phyloP scores from a whole-genome alignment of 2,329 filamentous ascomycete genomes.

The Arthrobotrys sphaeroides region DNA sequence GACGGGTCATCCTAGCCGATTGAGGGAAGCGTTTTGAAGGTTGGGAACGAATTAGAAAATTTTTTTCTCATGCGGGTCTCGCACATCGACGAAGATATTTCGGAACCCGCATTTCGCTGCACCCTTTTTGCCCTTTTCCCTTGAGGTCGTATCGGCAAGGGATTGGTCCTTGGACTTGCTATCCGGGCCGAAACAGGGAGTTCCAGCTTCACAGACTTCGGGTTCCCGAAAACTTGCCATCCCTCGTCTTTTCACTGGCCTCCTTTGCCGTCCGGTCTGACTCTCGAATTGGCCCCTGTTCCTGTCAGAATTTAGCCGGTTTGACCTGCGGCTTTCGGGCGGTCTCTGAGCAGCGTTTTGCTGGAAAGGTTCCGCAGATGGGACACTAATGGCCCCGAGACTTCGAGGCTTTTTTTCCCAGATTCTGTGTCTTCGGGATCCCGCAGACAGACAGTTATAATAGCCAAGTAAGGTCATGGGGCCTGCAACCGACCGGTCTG shows the following conservation, averaged over 20 bases:
- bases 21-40: constrained; percentile 42
- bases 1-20: constrained; percentile 50
- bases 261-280: constrained; percentile 17
- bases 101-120: constrained; percentile 35
- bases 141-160: constrained; percentile 43
- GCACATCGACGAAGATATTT: constrained; percentile 51
- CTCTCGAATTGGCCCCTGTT: constrained; percentile 9
- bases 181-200: constrained; percentile 52
- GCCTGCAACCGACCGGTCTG: constrained; percentile 38
- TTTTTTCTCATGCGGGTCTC: constrained; percentile 51
- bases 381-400: constrained; percentile 27
- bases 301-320: constrained; percentile 51
- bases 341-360: constrained; percentile 7
- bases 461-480: constrained; percentile 47
- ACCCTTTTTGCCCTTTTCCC: constrained; percentile 5
- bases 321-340: constrained; percentile 48
- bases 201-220: constrained; percentile 31
- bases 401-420: constrained; percentile 47
- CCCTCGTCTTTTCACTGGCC: not conserved
- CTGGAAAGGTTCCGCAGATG: constrained; percentile 31
- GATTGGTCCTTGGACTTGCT: constrained; percentile 18
- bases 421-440: constrained; percentile 26
- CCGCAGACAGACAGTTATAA: constrained; percentile 24
- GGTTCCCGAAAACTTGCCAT: constrained; percentile 29
- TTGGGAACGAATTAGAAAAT: constrained; percentile 49